Conservation (phyloP, 352 stramenopile genomes). For the Phytophthora ohioensis region DNA sequence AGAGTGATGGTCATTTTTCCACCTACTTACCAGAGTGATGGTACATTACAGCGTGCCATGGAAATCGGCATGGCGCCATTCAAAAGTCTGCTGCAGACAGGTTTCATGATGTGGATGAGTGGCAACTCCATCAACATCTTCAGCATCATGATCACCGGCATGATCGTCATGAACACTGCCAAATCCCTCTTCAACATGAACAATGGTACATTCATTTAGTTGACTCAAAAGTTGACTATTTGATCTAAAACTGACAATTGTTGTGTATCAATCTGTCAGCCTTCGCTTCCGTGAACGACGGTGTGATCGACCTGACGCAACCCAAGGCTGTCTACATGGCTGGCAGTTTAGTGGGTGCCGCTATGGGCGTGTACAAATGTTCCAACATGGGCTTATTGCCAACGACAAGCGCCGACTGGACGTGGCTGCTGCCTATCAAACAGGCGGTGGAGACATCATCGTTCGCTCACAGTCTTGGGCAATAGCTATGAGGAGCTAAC, state of each 20-base stretch:
- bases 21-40: background rate
- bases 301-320: conserved; percentile 81
- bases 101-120: conserved; percentile 97
- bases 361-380: conserved; percentile 93
- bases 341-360: conserved; percentile 88
- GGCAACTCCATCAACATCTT: conserved; percentile 96
- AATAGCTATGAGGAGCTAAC: conserved; percentile 28
- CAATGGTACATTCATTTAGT: conserved; percentile 37
- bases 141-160: conserved; percentile 95
- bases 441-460: conserved; percentile 83
- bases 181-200: conserved; percentile 92
- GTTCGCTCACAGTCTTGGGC: conserved; percentile 57
- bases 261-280: conserved; percentile 36
- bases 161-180: conserved; percentile 93
- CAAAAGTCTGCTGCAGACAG: conserved; percentile 94
- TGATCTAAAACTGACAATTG: background rate
- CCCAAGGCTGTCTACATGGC: conserved; percentile 92
- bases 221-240: background rate
- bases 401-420: conserved; percentile 93
- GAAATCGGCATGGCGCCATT: conserved; percentile 91
- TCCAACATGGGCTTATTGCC: conserved; percentile 93
- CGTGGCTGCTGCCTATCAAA: conserved; percentile 89
- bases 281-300: conserved; percentile 83
- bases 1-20: conserved; percentile 14
- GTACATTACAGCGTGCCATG: conserved; percentile 78